Conservation (phyloP, 1,139 yeast genomes). For the Blastobotrys petasosporus region DNA sequence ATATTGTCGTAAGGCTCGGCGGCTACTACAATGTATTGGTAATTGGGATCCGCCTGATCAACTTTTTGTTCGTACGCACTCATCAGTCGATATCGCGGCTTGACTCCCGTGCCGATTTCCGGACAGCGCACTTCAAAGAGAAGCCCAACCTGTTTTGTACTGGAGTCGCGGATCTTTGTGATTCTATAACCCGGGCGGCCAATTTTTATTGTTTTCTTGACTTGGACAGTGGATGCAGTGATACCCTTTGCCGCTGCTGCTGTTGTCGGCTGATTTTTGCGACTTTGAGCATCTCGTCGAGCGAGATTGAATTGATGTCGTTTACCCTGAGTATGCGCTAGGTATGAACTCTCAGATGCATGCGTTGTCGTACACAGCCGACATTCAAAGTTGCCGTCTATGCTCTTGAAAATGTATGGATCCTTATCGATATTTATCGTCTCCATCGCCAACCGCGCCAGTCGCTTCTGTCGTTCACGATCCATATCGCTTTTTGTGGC, state of each 20-base stretch:
- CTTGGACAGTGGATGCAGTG: constrained; percentile 28
- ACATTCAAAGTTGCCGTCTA: constrained; percentile 71
- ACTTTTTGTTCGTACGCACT: constrained; percentile 61
- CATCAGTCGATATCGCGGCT: constrained; percentile 69
- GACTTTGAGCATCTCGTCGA: constrained; percentile 41
- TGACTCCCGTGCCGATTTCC: constrained; percentile 40
- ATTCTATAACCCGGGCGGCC: constrained; percentile 69
- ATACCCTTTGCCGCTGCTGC: constrained; percentile 36
- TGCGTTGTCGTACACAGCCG: constrained; percentile 71
- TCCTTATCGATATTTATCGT: constrained; percentile 60
- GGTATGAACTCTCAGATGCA: constrained; percentile 65
- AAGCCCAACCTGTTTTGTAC: constrained; percentile 53
- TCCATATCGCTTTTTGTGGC: constrained; percentile 66
- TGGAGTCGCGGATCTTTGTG: constrained; percentile 60
- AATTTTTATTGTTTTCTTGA: constrained; percentile 55
- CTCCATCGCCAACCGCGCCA: constrained; percentile 57
- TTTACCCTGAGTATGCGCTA: constrained; percentile 73
- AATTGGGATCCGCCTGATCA: constrained; percentile 40
- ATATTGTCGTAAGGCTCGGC: constrained; percentile 83
- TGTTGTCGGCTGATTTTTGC: constrained; percentile 20
- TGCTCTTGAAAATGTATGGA: constrained; percentile 72
- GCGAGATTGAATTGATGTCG: constrained; percentile 68
- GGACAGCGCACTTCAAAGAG: constrained; percentile 54
- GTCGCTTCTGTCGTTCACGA: constrained; percentile 57
- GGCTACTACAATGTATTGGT: constrained; percentile 66